Evolutionary conservation across 148 eudicot genomes (phyloP).

Genomic region (Beta vulgaris): DNA sequence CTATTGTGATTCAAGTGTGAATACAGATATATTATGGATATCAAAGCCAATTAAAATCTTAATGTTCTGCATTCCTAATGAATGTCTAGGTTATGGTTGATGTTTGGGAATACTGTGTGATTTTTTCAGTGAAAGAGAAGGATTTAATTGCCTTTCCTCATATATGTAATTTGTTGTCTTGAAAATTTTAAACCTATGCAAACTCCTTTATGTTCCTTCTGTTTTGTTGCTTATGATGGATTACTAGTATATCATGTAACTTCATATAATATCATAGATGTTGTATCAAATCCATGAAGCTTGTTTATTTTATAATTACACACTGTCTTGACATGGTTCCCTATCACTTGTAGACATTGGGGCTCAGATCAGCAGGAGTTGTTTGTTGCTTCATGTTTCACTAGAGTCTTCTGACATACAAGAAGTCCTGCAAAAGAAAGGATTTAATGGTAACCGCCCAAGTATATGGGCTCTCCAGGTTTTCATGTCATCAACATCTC

Average conservation of each 20-base stretch:
- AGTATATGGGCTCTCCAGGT: conserved; percentile 92
- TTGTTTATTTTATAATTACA: conserved; percentile 4
- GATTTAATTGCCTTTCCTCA: no score
- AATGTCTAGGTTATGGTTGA: neutral
- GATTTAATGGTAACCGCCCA: conserved; percentile 68
- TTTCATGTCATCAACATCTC: neutral
- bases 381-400: conserved; percentile 68
- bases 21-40: no score
- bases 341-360: conserved; percentile 54
- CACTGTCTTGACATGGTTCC: conserved; percentile 19
- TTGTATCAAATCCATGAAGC: neutral
- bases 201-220: no score
- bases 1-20: no score
- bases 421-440: conserved; percentile 50
- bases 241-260: neutral
- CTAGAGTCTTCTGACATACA: conserved; percentile 49
- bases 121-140: neutral
- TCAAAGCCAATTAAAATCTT: neutral
- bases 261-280: neutral
- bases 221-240: neutral
- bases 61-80: neutral
- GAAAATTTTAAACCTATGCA: no score
- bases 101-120: neutral
- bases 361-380: conserved; percentile 63
- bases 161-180: no score